Conservation (phyloP, 2,329 filamentous ascomycete species). For the Cercospora nicotianae region DNA sequence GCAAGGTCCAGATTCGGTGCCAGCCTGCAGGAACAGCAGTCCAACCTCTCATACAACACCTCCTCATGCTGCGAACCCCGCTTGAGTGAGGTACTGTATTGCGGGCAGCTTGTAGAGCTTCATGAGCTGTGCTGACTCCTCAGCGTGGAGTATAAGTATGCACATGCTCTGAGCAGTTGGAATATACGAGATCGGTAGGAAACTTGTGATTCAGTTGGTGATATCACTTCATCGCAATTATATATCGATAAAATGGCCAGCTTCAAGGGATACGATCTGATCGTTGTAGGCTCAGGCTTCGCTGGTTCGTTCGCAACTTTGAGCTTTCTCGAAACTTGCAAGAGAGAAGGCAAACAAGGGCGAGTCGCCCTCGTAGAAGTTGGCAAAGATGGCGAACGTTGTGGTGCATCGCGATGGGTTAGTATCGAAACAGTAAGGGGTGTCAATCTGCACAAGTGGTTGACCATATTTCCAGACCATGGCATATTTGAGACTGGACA, state of each 20-base stretch:
- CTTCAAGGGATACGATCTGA: slow-evolving; percentile 41
- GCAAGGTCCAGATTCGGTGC: slow-evolving; percentile 10
- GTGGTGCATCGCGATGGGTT: slow-evolving; percentile 44
- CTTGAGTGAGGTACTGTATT: slow-evolving; percentile 10
- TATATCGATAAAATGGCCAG: slow-evolving; percentile 28
- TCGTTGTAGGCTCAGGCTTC: slow-evolving; percentile 46
- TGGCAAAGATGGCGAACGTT: slow-evolving; percentile 43
- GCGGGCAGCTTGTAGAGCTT: slow-evolving; percentile 17
- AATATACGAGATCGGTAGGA: not conserved
- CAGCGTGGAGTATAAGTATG: slow-evolving; percentile 5
- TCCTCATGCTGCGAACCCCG: slow-evolving; percentile 21
- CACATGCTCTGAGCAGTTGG: not conserved
- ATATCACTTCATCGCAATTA: not conserved
- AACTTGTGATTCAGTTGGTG: not conserved
- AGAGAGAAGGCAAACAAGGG: slow-evolving; percentile 38
- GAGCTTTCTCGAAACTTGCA: slow-evolving; percentile 45
- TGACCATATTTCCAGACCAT: slow-evolving; percentile 33
- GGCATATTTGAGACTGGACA: slow-evolving; percentile 46
- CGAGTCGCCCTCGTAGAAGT: slow-evolving; percentile 45
- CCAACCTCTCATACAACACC: slow-evolving; percentile 16
- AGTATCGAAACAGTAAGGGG: not conserved
- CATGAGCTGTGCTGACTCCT: not conserved
- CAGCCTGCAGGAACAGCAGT: slow-evolving; percentile 17
- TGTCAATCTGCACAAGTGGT: not conserved
- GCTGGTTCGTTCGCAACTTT: slow-evolving; percentile 44